Evolutionary conservation across 2,329 filamentous ascomycete species (phyloP).

Genomic region (Escovopsis sp.): DNA sequence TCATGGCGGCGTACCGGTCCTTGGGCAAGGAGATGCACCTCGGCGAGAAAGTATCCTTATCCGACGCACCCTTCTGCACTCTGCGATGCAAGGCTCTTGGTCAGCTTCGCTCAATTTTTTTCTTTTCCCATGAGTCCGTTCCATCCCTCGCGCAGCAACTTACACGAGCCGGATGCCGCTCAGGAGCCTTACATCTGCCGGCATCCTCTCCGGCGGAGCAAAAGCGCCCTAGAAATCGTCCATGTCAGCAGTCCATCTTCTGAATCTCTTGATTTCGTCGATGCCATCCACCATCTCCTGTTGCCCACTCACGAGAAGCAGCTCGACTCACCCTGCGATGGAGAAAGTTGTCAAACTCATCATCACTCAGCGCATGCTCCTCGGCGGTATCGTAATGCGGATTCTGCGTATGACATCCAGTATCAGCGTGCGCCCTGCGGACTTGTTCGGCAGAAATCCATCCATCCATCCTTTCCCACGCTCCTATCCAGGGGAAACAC

Average conservation of each 20-base stretch:
- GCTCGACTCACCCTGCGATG: constrained; percentile 28
- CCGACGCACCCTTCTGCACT: constrained; percentile 39
- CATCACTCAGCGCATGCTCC: constrained; percentile 34
- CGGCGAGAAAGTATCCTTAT: constrained; percentile 44
- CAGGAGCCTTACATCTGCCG: constrained; percentile 28
- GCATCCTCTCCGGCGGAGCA: constrained; percentile 27
- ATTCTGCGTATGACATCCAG: constrained; percentile 24
- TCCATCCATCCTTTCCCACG: background rate
- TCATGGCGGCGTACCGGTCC: constrained; percentile 40
- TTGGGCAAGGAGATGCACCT: constrained; percentile 37
- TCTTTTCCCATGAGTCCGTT: background rate
- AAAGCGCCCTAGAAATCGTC: constrained; percentile 35
- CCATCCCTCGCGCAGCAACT: constrained; percentile 13
- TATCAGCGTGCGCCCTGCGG: background rate
- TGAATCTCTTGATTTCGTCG: background rate
- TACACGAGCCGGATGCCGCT: constrained; percentile 42
- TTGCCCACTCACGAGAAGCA: background rate
- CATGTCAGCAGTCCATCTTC: constrained; percentile 2
- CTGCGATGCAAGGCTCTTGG: constrained; percentile 19
- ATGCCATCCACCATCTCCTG: background rate
- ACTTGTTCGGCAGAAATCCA: background rate
- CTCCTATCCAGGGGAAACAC: too few species aligned
- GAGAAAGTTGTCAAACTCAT: constrained; percentile 46
- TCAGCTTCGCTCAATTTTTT: constrained; percentile 1
- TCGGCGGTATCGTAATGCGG: constrained; percentile 33